Evolutionary conservation across 2,329 filamentous ascomycete species (phyloP), one percentile per base, ranked within the genome.

Genomic region (Diaporthe sp.): DNA sequence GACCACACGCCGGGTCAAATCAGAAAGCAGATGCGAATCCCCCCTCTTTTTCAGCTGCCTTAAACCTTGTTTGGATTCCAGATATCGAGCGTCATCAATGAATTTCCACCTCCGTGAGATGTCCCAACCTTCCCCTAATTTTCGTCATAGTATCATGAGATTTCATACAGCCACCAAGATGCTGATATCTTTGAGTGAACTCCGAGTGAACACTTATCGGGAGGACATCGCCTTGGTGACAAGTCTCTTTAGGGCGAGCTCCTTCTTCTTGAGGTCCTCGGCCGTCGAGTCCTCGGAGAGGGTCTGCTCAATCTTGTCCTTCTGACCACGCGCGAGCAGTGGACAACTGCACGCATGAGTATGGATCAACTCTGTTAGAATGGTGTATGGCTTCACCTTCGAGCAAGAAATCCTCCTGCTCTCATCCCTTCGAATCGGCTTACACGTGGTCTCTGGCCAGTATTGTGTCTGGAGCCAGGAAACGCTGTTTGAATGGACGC

Each of bases 201-300:
- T 15, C n/a, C 55, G 25, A 49, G 25, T n/a, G 15, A 68, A 19
- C 22, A 68, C 58, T 92, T 96, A 98, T 88, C 95, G 93, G 84
- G 95, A 96, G 79, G 95, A 93, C 95, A 98, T 98, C 82, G 94
- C 96, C 94, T 98, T 99, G 88, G 97, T 99, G 82, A 99, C 96
- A 81, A 98, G 92, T 84, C 97, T 92, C 95, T 98, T 99, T 79
- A 99, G 92, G 77, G 95, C 95, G 80, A 99, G 90, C 91, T 99
- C 97, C 93, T 98, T 98, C 95, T 98, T 98, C 95, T 98, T 98
- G 82, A 99, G 90, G 85, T 99, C 97, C 82, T 99, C 97, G 77
- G 95, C 94, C 78, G 89, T 88, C 75, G 95, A 94, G 81, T 99
- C 97, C 87, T 96, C 97, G 87, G 94, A 96, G 82, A 99, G 94